These are phyloP conservation scores for Pythium guiyangense DNA, from an alignment of 352 stramenopile genomes.

Conservation along the genomic window DNA sequence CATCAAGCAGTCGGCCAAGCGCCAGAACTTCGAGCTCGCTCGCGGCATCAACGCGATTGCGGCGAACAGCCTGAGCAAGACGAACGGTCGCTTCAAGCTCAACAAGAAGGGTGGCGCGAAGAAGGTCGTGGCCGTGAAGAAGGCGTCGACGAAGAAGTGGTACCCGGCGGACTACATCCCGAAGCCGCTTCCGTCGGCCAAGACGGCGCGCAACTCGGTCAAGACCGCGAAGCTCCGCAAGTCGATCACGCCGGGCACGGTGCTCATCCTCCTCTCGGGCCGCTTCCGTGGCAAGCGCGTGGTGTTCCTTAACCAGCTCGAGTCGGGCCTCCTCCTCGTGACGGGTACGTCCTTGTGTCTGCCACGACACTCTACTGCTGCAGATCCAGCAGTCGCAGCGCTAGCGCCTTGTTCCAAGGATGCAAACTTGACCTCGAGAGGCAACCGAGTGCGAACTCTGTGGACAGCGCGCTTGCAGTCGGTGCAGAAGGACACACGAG, in stretches of 20 bases:
- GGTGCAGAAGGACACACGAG: constrained; percentile 10
- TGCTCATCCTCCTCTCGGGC: constrained; percentile 97
- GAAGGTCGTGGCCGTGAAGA: constrained; percentile 54
- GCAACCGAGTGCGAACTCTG: constrained; percentile 18
- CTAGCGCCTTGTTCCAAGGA: constrained; percentile 40
- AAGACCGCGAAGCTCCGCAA: constrained; percentile 94
- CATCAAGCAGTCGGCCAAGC: constrained; percentile 23
- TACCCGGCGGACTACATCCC: constrained; percentile 78
- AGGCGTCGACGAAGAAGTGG: constrained; percentile 57
- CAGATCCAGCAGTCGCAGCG: not conserved
- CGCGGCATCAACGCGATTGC: constrained; percentile 80
- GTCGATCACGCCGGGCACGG: constrained; percentile 95
- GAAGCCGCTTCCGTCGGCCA: constrained; percentile 65
- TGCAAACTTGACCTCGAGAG: constrained; percentile 72
- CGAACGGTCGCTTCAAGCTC: constrained; percentile 56
- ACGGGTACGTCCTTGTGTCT: constrained; percentile 62
- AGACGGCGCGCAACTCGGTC: constrained; percentile 71
- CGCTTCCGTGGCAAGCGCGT: constrained; percentile 98
- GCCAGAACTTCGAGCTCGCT: constrained; percentile 67
- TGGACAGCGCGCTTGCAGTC: not conserved
- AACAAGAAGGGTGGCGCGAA: constrained; percentile 58
- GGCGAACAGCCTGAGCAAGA: constrained; percentile 50
- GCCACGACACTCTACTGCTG: too few species aligned
- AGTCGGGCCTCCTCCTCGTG: constrained; percentile 96
- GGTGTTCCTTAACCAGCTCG: constrained; percentile 98